Percentiles rank a stretch among this genome's conserved stretches.
These are phyloP conservation scores for Camelina neglecta DNA, from an alignment of 345 rosid species.

Conservation along the genomic window DNA sequence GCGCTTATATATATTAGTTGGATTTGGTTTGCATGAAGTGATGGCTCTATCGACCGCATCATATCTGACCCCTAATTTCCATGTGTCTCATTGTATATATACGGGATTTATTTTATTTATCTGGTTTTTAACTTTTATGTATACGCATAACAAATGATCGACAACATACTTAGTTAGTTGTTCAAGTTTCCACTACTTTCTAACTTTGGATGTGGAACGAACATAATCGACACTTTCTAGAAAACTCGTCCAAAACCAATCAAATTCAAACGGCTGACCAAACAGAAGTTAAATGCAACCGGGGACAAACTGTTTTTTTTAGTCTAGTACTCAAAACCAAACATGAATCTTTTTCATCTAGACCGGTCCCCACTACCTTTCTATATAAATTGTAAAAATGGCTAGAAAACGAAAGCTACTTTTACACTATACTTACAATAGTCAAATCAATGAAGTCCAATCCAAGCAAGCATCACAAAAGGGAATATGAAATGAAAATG, in stretches of 20 bases:
- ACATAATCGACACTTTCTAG: neutral
- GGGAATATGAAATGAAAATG: constrained; percentile 14
- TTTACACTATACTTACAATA: constrained; percentile 28
- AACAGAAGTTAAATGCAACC: neutral
- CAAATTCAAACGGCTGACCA: neutral
- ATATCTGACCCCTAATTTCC: neutral
- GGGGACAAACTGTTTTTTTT: neutral
- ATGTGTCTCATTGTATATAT: neutral
- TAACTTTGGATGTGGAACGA: neutral
- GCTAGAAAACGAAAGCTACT: constrained; percentile 27
- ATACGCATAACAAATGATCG: neutral
- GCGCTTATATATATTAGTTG: neutral
- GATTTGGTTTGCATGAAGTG: neutral
- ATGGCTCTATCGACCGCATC: neutral
- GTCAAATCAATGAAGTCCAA: constrained; percentile 39
- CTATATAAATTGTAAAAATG: constrained; percentile 13
- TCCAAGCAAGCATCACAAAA: constrained; percentile 30
- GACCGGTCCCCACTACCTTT: constrained; percentile 34
- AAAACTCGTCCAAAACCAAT: constrained; percentile 5
- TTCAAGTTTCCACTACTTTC: neutral
- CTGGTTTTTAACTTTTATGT: neutral
- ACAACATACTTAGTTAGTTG: constrained; percentile 8
- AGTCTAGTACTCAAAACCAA: constrained; percentile 22
- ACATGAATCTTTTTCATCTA: constrained; percentile 1
- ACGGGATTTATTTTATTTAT: neutral